Conservation (phyloP, 345 rosid species). For the Geranium rotundifolium region DNA sequence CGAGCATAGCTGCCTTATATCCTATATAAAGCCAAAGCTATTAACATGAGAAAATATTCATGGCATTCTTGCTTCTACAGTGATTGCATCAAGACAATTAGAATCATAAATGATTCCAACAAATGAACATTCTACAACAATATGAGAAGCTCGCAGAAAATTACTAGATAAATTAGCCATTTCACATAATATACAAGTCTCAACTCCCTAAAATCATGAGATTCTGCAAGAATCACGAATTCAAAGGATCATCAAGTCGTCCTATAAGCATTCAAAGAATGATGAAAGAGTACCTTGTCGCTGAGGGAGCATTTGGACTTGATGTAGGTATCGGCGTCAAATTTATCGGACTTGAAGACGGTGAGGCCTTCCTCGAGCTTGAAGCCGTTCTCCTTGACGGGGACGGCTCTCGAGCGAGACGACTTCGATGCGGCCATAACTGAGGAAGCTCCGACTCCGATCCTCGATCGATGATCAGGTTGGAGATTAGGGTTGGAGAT, state of each 20-base stretch:
- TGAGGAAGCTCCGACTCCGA: background rate
- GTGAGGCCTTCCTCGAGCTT: conserved; percentile 75
- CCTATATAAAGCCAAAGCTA: conserved; percentile 34
- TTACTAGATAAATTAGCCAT: too few species aligned
- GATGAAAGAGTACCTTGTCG: conserved; percentile 56
- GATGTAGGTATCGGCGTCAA: conserved; percentile 83
- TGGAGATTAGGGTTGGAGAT: conserved; percentile 4
- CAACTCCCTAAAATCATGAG: background rate
- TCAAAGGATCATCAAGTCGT: background rate
- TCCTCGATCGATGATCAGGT: conserved; percentile 3
- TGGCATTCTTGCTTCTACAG: background rate
- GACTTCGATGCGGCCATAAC: conserved; percentile 54
- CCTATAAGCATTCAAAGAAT: too few species aligned
- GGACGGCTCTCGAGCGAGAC: conserved; percentile 46
- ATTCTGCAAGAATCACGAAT: background rate
- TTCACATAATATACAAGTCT: background rate
- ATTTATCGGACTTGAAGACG: conserved; percentile 81
- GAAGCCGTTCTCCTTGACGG: conserved; percentile 64
- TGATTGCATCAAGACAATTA: background rate
- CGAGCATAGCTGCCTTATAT: conserved; percentile 70
- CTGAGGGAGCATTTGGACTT: conserved; percentile 92
- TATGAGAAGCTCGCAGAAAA: too few species aligned
- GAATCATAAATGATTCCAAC: background rate
- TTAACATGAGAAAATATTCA: background rate
- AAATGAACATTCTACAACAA: too few species aligned